Evolutionary conservation across 2,329 filamentous ascomycete species (phyloP), one percentile per base, ranked within the genome.

Genomic region (Pestalotiopsis sp.): DNA sequence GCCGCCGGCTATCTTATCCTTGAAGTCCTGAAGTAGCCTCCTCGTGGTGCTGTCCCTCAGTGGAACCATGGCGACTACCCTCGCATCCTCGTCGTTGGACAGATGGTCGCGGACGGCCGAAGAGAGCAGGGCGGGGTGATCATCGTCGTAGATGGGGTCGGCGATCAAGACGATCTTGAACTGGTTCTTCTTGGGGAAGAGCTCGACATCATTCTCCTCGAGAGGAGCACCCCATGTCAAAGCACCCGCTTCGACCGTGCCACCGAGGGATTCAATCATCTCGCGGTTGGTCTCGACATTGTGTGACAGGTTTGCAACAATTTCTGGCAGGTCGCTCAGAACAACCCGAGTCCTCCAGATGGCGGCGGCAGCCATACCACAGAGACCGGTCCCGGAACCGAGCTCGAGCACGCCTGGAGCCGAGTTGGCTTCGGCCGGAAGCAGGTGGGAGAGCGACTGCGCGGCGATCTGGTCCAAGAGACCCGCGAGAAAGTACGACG

Each of bases 351-450:
- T 86, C 58, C 84, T 83, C 83, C 92, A 92, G 27, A 93, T 83
- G 14, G 89, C 90, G 7, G 94, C 93, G 27, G 95, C 93, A 1
- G 95, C 92, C 58, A 98, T 84, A 0, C 96, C 96, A 11, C 97
- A 88, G n/a, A 99, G 86, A 0, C 95, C 95, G 0, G 95, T 98
- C 0, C 96, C 95, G 0, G 95, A 91, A 3, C 95, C 96, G 2
- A 98, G 86, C 77, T 98, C 95, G 9, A 98, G 85, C 1, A 90
- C 82, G 4, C 76, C 72, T 17, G 81, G 75, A 4, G 75, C 70
- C 39, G 77, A 38, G 14, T 70, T 70, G 36, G 64, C 11, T 25
- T 64, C 69, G 58, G 77, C 71, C 13, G 77, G 76, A 17, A 89
- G 80, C 7, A 88, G 73, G 58, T 84, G 80, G 39, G 82, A 82